A percentile compares a stretch with the other conserved stretches of the same genome.
phyloP scores from a whole-genome alignment of 257 asterid species.

The Scutellaria baicalensis region DNA sequence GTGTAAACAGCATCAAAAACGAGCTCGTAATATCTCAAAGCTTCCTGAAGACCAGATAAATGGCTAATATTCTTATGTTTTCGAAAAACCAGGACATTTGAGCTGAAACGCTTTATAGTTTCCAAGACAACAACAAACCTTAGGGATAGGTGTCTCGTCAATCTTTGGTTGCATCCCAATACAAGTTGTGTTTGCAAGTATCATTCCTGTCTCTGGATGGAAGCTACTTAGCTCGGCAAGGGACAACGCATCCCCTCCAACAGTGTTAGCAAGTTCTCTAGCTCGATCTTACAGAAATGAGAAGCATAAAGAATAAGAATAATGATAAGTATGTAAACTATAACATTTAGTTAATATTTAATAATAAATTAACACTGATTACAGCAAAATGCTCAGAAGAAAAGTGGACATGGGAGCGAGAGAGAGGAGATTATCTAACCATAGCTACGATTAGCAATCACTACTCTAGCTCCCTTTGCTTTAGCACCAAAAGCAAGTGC shows the following conservation, averaged over 20 bases:
- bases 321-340: not conserved
- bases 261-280: conserved; percentile 64
- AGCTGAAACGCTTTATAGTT: not conserved
- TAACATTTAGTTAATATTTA: not conserved
- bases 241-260: conserved; percentile 80
- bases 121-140: conserved; percentile 32
- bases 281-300: conserved; percentile 58
- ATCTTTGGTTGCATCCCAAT: conserved; percentile 97
- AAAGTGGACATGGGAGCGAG: not conserved
- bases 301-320: not conserved
- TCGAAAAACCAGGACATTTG: not conserved
- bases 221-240: conserved; percentile 59
- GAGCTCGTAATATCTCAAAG: conserved; percentile 54
- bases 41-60: conserved; percentile 47
- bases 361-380: not conserved
- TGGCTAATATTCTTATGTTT: not conserved
- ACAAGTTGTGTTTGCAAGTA: conserved; percentile 94
- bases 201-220: conserved; percentile 85
- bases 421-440: conserved; percentile 40
- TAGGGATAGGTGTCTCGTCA: conserved; percentile 76
- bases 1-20: conserved; percentile 95
- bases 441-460: conserved; percentile 88
- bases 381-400: not conserved
- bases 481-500: conserved; percentile 97
- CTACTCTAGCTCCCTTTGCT: conserved; percentile 89